Evolutionary conservation across 176 grass and related monocot genomes (phyloP), one percentile per base, ranked within the genome.

Genomic region (Carex cristatella): DNA sequence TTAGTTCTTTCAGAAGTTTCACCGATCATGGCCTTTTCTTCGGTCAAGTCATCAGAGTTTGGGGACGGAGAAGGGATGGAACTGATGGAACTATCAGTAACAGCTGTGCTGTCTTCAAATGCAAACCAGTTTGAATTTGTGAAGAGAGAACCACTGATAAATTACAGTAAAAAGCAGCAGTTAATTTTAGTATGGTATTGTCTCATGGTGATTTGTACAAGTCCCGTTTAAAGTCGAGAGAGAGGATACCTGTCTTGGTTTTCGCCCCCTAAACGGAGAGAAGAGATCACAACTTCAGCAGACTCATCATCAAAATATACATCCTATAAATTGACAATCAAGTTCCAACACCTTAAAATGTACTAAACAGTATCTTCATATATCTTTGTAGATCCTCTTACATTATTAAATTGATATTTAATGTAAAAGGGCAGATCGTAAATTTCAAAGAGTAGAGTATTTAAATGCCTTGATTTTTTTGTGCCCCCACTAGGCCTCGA

Each of bases 241-340:
- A 79, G 86, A 72, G 81, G 56, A 56, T 91, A 98, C 95, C 91
- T 90, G 60, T 88, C 95, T 85, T 86, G 94, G 7, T 77, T 77
- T 77, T 91, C 92, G 4, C 91, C 88, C 72, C 91, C 89, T 27
- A 98, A 85, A 33, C 92, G 92, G 84, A 98, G 91, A 70, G 93
- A 93, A 69, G 93, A 94, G 23, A 94, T 94, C 60, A 98, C 91
- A 73, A 94, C 95, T 88, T 98, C 95, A 11, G 95, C 95, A 65
- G 95, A 88, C 85, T 98, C 95, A 86, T 98, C 95, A 74, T 98
- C 95, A 91, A 98, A 98, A 90, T 98, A 98, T 81, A 89, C 92
- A 86, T 98, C 95, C 95, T 98, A 84, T 11, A 58, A 56, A 70
- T 65, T 69, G 23, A 80, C n/a, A 56, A 66, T 80, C 79, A 73